Base-by-base conservation (phyloP, 164 flowering plant species). In the Tetracentron sinense region DNA sequence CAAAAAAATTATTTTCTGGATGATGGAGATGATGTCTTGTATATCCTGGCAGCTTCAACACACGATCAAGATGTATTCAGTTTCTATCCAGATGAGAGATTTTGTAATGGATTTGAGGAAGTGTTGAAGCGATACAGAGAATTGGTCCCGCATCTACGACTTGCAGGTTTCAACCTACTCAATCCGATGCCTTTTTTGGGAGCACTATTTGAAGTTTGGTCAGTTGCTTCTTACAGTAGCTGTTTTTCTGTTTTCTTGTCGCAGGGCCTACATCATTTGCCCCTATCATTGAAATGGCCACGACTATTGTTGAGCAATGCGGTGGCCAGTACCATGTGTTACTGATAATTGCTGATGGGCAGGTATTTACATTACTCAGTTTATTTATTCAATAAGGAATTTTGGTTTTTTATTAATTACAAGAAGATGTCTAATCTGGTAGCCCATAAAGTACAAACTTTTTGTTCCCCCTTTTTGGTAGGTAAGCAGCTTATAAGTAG, bases 181-280 rank as follows among this genome's bases (percentile, higher is more conserved):
- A 44, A 17, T 59, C 29, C 49, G 25, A 44, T 20, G 42, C 56
- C 66, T 59, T 35, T 21, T 33, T 54, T 46, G 26, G 48, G 42
- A 60, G 55, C 12, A 49, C 20, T 61, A 0, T 22, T 52, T 31
- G 31, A 46, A 42, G 3, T 63, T 42, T 49, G 23, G 44, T 35
- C 3, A 19, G 6, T 51, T 55, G 7, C 22, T 23, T 42, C 27
- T 59, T 23, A 1, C 44, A 46, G 25, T 25, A 27, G 4, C 8
- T 65, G 27, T 21, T 50, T 58, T 28, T 23, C n/a, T 67, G 12
- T 59, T 33, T 56, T 50, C 58, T 25, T 61, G 38, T 61, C 60
- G 56, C 83, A 93, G 98, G 98, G 27, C 98, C 98, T 15, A 93
- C 98, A 60, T 93, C 98, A 22, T 94, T 91, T 83, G 97, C 96